A percentile compares a stretch with the other conserved stretches of the same genome.
Evolutionary conservation across 1,284 basidiomycete genomes (phyloP).

Genomic region (Ceratobasidium sp.): DNA sequence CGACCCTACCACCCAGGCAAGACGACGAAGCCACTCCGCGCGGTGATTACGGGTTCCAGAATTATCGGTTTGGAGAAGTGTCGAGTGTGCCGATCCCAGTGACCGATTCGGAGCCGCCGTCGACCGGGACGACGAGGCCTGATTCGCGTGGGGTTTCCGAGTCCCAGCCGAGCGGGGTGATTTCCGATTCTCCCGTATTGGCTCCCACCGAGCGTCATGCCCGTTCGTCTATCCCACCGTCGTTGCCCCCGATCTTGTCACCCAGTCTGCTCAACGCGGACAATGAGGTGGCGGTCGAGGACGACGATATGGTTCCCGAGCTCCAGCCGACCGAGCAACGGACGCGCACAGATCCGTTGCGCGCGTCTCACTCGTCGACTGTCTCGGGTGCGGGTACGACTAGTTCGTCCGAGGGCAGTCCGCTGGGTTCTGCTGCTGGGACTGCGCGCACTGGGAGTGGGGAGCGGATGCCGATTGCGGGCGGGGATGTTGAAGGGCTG

Average conservation of each 20-base stretch:
- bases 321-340: conserved; percentile 23
- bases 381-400: conserved; percentile 23
- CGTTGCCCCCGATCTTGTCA: conserved; percentile 8
- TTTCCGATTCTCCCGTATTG: neutral
- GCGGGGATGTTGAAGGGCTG: conserved; percentile 28
- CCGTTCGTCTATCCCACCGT: conserved; percentile 14
- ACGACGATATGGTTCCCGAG: conserved; percentile 31
- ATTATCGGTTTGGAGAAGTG: conserved; percentile 21
- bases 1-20: neutral
- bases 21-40: neutral
- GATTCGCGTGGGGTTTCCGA: no score
- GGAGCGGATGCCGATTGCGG: conserved; percentile 18
- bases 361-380: conserved; percentile 29
- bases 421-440: conserved; percentile 15
- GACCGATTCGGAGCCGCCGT: neutral
- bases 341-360: conserved; percentile 19
- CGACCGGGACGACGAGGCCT: no score
- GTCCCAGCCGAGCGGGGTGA: neutral
- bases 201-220: neutral
- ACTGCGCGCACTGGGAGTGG: conserved; percentile 23
- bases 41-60: conserved; percentile 1
- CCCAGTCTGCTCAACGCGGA: neutral
- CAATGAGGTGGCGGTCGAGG: conserved; percentile 27
- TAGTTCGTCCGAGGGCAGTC: conserved; percentile 28
- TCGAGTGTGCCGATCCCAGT: conserved; percentile 26